These are phyloP conservation scores for Xanthoceras sorbifolium DNA, from an alignment of 345 rosid genomes.

Conservation along the genomic window DNA sequence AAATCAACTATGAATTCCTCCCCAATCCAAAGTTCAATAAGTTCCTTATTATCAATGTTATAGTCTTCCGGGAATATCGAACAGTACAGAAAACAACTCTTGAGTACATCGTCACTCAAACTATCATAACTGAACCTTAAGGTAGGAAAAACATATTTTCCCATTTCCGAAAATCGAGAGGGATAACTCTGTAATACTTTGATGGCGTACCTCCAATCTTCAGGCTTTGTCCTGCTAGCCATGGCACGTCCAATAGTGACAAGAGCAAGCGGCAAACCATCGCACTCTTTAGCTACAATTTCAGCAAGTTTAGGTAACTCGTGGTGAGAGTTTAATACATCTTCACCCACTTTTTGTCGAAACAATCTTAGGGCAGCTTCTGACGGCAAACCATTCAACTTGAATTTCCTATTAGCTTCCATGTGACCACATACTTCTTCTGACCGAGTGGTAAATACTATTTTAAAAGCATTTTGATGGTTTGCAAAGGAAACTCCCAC, in stretches of 20 bases:
- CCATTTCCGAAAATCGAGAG: neutral
- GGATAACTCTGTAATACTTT: neutral
- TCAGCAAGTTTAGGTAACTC: neutral
- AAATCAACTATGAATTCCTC: neutral
- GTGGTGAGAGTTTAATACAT: neutral
- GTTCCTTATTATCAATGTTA: neutral
- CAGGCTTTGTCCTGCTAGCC: neutral
- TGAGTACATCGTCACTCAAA: neutral
- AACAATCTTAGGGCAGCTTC: neutral
- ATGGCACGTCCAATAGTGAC: neutral
- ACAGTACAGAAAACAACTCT: neutral
- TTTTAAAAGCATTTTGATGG: neutral
- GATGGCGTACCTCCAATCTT: neutral
- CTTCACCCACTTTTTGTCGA: neutral
- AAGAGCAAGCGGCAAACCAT: constrained; percentile 9
- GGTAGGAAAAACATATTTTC: neutral
- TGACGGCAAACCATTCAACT: neutral
- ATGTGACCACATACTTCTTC: neutral
- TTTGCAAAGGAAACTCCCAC: neutral
- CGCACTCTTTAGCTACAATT: neutral
- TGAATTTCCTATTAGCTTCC: neutral
- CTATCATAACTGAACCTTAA: neutral
- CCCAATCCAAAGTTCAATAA: neutral
- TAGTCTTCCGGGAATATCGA: neutral
- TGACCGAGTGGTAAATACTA: neutral